phyloP scores from a whole-genome alignment of 805 yeast species.

The Clavispora carvajalis region DNA sequence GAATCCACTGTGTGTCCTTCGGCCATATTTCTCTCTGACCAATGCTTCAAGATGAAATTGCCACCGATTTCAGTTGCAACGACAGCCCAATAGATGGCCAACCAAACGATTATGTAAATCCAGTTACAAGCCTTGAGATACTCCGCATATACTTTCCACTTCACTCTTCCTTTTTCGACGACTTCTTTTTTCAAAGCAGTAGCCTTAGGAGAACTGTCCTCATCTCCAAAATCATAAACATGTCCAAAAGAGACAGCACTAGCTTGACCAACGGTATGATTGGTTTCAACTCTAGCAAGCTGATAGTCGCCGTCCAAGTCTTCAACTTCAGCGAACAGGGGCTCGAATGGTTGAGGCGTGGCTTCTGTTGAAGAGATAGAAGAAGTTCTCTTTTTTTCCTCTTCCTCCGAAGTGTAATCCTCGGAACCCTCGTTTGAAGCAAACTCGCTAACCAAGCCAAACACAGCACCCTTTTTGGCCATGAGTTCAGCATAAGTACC shows the following conservation, averaged over 20 bases:
- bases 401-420: slow-evolving; percentile 10
- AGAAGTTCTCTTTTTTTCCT: background rate
- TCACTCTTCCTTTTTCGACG: slow-evolving; percentile 23
- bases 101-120: slow-evolving; percentile 17
- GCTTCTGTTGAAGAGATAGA: slow-evolving; percentile 3
- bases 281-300: slow-evolving; percentile 14
- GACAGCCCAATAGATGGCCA: slow-evolving; percentile 18
- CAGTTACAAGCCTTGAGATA: slow-evolving; percentile 31
- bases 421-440: slow-evolving; percentile 17
- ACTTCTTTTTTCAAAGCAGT: slow-evolving; percentile 10
- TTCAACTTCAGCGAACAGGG: slow-evolving; percentile 18
- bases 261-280: slow-evolving; percentile 18
- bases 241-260: slow-evolving; percentile 33
- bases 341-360: slow-evolving; percentile 7
- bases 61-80: slow-evolving; percentile 20
- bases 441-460: slow-evolving; percentile 27
- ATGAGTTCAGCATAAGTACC: slow-evolving; percentile 48
- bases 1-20: slow-evolving; percentile 23
- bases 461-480: slow-evolving; percentile 31
- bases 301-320: slow-evolving; percentile 10
- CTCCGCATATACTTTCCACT: slow-evolving; percentile 23
- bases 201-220: slow-evolving; percentile 15
- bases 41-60: slow-evolving; percentile 26
- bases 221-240: slow-evolving; percentile 25
- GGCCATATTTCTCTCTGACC: slow-evolving; percentile 31